phyloP scores from a whole-genome alignment of 106 monocot species.

The Platanthera guangdongensis region DNA sequence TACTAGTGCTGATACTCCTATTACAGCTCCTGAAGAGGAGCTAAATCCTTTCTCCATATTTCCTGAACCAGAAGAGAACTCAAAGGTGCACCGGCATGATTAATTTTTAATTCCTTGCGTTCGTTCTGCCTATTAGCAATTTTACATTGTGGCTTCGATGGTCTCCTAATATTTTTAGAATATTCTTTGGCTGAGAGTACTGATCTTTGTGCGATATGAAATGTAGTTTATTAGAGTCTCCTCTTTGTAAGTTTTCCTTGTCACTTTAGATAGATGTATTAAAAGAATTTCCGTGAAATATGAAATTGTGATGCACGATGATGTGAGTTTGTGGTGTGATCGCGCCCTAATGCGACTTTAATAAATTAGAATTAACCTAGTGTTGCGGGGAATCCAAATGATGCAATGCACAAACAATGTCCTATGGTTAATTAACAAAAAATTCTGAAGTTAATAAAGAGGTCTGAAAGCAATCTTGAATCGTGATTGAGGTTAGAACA shows the following conservation, averaged over 20 bases:
- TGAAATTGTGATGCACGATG: too few relatives aligned
- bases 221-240: not conserved
- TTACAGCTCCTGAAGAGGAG: conserved; percentile 55
- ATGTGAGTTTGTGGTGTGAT: too few relatives aligned
- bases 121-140: not conserved
- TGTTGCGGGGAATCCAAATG: too few relatives aligned
- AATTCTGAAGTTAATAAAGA: too few relatives aligned
- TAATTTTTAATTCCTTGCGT: not conserved
- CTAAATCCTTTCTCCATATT: conserved; percentile 88
- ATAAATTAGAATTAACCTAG: too few relatives aligned
- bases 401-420: too few relatives aligned
- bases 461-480: too few relatives aligned
- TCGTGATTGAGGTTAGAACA: too few relatives aligned
- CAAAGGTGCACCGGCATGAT: conserved; percentile 39
- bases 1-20: conserved; percentile 25
- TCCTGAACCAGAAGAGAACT: conserved; percentile 78
- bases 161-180: not conserved
- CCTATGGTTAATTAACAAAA: too few relatives aligned
- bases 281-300: too few relatives aligned
- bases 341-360: too few relatives aligned
- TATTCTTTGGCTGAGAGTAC: not conserved
- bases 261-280: not conserved
- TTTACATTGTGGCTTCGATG: not conserved
- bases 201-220: not conserved
- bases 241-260: not conserved